These are phyloP conservation scores for Cucurbita moschata DNA, from an alignment of 306 rosid genomes.

Conservation along the genomic window DNA sequence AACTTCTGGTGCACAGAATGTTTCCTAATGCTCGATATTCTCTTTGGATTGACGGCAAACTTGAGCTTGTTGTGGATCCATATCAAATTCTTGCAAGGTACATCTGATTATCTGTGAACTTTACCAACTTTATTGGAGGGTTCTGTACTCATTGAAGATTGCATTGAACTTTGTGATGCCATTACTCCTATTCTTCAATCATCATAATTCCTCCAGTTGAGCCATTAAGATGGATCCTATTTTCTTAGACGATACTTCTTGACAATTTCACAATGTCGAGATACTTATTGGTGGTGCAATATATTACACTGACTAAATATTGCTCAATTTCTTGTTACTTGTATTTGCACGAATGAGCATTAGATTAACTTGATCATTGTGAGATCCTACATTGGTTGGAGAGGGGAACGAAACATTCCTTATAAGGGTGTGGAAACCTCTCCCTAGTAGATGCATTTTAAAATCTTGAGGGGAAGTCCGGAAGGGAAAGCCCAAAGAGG, in stretches of 20 bases:
- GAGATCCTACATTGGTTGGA: no score
- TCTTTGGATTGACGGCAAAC: constrained; percentile 89
- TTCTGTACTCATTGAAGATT: background rate
- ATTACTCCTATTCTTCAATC: background rate
- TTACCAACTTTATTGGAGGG: background rate
- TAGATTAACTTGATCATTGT: background rate
- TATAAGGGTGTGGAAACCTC: no score
- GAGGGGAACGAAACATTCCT: no score
- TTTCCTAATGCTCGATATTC: constrained; percentile 85
- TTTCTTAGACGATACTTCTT: background rate
- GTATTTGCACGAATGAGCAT: background rate
- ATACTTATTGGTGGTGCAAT: background rate
- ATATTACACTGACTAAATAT: background rate
- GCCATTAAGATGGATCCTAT: background rate
- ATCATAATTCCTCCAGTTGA: background rate
- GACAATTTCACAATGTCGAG: background rate
- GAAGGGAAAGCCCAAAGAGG: no score
- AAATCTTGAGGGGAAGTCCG: no score
- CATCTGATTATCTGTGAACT: background rate
- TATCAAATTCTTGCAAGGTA: constrained; percentile 87
- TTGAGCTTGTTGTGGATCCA: constrained; percentile 86
- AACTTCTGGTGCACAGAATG: constrained; percentile 80
- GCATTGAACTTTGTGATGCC: background rate
- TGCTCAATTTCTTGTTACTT: background rate
- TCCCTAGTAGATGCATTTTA: no score